phyloP scores from a whole-genome alignment of 108 stramenopile species.

The Craspedostauros australis region DNA sequence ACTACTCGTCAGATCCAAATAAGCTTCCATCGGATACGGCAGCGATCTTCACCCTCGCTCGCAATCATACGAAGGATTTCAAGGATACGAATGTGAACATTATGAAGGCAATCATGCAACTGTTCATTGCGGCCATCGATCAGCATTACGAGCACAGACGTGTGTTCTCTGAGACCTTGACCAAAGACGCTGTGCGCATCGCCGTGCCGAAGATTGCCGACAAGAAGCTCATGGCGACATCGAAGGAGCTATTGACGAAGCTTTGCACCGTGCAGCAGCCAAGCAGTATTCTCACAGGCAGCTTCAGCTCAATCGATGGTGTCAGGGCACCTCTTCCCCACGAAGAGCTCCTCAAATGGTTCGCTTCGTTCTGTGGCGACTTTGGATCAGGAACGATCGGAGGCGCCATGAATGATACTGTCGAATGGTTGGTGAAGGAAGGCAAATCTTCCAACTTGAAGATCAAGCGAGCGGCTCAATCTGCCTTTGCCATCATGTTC shows the following conservation, averaged over 20 bases:
- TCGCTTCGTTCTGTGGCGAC: slow-evolving; percentile 42
- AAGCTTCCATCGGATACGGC: slow-evolving; percentile 18
- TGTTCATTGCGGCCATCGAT: slow-evolving; percentile 49
- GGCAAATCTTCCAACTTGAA: neutral
- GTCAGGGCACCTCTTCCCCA: slow-evolving; percentile 69
- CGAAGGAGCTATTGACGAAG: slow-evolving; percentile 36
- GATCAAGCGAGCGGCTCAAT: slow-evolving; percentile 12
- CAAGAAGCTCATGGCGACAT: slow-evolving; percentile 53
- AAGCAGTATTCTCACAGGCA: slow-evolving; percentile 20
- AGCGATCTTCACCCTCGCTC: slow-evolving; percentile 52
- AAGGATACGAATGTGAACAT: slow-evolving; percentile 84
- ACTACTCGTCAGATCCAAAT: slow-evolving; percentile 1
- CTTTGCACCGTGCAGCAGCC: slow-evolving; percentile 58
- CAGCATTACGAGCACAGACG: slow-evolving; percentile 17
- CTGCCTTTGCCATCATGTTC: slow-evolving; percentile 48
- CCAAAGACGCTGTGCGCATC: slow-evolving; percentile 32
- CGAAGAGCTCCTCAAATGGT: slow-evolving; percentile 61
- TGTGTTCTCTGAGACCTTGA: slow-evolving; percentile 35
- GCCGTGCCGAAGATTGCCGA: slow-evolving; percentile 74
- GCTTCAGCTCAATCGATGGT: slow-evolving; percentile 23
- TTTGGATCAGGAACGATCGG: slow-evolving; percentile 63
- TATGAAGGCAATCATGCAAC: slow-evolving; percentile 47
- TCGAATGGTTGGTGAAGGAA: slow-evolving; percentile 48
- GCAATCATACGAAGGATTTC: slow-evolving; percentile 61
- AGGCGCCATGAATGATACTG: slow-evolving; percentile 32